These are phyloP conservation scores for Colletotrichum limetticola DNA, from an alignment of 2,329 filamentous ascomycete species.

Conservation along the genomic window DNA sequence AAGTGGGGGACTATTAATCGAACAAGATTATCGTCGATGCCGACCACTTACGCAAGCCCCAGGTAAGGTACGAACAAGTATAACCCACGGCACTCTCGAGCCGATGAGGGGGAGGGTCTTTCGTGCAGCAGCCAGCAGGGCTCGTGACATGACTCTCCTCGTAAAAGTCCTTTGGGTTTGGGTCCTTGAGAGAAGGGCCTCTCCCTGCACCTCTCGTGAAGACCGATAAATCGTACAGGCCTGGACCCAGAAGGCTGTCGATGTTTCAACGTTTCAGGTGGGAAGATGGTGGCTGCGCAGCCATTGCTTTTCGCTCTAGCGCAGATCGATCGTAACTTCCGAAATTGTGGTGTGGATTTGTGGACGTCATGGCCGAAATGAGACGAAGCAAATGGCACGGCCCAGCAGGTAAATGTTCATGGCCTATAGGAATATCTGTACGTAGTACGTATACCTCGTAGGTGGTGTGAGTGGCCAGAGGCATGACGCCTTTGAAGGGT, in stretches of 20 bases:
- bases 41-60: conserved; percentile 2
- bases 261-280: conserved; percentile 35
- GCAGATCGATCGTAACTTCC: conserved; percentile 35
- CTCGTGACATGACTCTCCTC: conserved; percentile 12
- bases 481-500: conserved; percentile 1
- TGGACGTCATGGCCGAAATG: conserved; percentile 33
- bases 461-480: neutral
- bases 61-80: neutral
- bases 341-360: conserved; percentile 32
- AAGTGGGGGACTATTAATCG: conserved; percentile 12
- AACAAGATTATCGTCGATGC: neutral
- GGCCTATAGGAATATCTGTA: neutral
- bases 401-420: neutral
- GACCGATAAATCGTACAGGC: conserved; percentile 7
- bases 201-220: conserved; percentile 17
- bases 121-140: conserved; percentile 2
- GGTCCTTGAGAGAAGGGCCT: neutral
- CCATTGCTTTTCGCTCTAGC: conserved; percentile 27
- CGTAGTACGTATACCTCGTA: neutral
- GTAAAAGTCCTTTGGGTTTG: neutral
- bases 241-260: conserved; percentile 25
- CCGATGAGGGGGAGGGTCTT: conserved; percentile 23
- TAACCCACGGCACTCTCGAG: neutral
- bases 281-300: conserved; percentile 22
- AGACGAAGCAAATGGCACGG: conserved; percentile 12